Evolutionary conservation across 2,329 filamentous ascomycete genomes (phyloP).

Genomic region (Paraconiothyrium sp.): DNA sequence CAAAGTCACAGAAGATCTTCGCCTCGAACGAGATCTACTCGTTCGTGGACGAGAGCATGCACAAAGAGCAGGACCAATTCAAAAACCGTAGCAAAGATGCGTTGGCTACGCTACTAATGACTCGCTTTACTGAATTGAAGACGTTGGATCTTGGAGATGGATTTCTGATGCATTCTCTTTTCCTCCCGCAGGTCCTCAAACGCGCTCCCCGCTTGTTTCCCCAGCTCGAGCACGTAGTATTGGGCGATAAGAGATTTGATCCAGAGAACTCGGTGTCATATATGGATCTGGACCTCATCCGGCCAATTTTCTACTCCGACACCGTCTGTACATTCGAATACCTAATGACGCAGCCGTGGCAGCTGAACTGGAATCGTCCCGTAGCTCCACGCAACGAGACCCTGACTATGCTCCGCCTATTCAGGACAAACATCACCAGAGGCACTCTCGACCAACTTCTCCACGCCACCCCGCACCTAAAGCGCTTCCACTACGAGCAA

Average conservation of each 20-base stretch:
- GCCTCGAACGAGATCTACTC: slow-evolving; percentile 34
- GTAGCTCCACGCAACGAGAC: slow-evolving; percentile 25
- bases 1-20: slow-evolving; percentile 28
- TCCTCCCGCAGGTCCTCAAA: slow-evolving; percentile 36
- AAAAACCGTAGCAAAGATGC: slow-evolving; percentile 33
- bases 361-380: slow-evolving; percentile 29
- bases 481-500: slow-evolving; percentile 32
- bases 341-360: slow-evolving; percentile 36
- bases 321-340: slow-evolving; percentile 31
- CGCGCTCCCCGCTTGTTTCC: slow-evolving; percentile 33
- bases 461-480: slow-evolving; percentile 29
- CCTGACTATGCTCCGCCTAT: slow-evolving; percentile 31
- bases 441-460: slow-evolving; percentile 31
- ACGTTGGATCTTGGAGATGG: slow-evolving; percentile 34
- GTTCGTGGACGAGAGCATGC: slow-evolving; percentile 35
- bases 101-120: slow-evolving; percentile 32
- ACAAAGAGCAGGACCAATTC: slow-evolving; percentile 31
- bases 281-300: slow-evolving; percentile 36
- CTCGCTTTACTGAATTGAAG: slow-evolving; percentile 28
- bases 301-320: slow-evolving; percentile 34
- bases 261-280: slow-evolving; percentile 28
- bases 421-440: slow-evolving; percentile 35
- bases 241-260: slow-evolving; percentile 30
- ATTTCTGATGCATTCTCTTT: slow-evolving; percentile 37
- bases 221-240: slow-evolving; percentile 25